A percentile compares a stretch with the other conserved stretches of the same genome.
Evolutionary conservation across 352 stramenopile genomes (phyloP).

Genomic region (Pythium myriotylum): DNA sequence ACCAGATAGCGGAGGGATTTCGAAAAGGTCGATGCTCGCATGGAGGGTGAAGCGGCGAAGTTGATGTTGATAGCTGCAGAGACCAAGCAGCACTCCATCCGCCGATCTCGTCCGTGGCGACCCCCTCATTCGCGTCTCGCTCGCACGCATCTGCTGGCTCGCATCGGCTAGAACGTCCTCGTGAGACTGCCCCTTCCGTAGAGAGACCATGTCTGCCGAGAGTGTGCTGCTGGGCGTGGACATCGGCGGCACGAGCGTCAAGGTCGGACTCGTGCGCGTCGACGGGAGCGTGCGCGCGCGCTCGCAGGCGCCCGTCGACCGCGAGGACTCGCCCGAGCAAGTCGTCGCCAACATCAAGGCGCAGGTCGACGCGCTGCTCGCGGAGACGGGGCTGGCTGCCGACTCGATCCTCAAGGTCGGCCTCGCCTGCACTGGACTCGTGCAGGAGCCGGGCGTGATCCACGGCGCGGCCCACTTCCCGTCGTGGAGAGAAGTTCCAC

Average conservation of each 20-base stretch:
- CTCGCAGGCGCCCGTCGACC: conserved; percentile 46
- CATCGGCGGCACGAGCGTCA: conserved; percentile 76
- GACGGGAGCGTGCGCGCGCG: conserved; percentile 51
- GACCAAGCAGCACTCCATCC: no score
- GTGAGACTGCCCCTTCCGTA: no score
- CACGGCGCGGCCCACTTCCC: conserved; percentile 73
- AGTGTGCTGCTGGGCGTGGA: conserved; percentile 63
- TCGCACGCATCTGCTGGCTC: no score
- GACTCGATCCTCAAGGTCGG: conserved; percentile 48
- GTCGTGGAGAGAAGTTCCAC: conserved; percentile 59
- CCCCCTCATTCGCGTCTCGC: no score
- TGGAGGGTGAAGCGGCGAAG: neutral
- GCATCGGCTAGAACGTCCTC: no score
- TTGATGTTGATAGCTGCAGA: conserved; percentile 6
- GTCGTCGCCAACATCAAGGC: conserved; percentile 54
- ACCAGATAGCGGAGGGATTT: conserved; percentile 7
- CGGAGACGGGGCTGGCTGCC: conserved; percentile 31
- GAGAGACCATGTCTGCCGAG: neutral
- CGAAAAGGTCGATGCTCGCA: neutral
- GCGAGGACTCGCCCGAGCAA: conserved; percentile 42
- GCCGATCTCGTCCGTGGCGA: no score
- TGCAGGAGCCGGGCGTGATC: conserved; percentile 53
- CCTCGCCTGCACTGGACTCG: conserved; percentile 64
- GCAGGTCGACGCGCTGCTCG: conserved; percentile 47
- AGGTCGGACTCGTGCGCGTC: conserved; percentile 62